Base-by-base conservation (phyloP, 2,329 filamentous ascomycete genomes). In the Nigrograna mackinnonii region DNA sequence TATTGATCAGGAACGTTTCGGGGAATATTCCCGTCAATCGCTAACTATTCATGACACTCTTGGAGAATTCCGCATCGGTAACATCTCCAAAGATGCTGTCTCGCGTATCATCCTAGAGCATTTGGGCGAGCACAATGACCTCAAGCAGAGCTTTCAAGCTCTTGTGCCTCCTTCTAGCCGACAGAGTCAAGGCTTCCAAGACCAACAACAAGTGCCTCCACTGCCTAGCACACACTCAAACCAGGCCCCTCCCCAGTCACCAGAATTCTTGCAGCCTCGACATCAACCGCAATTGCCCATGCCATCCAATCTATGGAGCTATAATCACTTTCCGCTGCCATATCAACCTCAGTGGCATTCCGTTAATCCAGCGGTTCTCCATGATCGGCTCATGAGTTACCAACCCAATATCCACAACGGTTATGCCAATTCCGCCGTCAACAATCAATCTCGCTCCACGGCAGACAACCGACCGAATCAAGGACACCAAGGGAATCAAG, bases 1-100 rank as follows among this genome's bases (percentile, higher is more conserved):
- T n/a, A n/a, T n/a, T n/a, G 7, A 26, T 12, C n/a, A 65, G 58
- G 22, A 34, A 21, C 45, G 48, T 5, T 63, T 65, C n/a, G 60
- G 61, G 13, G 45, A 51, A 14, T 35, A 47, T 1, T 64, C 62
- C 4, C 11, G 24, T 6, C 45, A 63, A 35, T 43, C 52, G 9
- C 37, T 19, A 4, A 40, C 40, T 4, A 55, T 59, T 21, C 43
- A 50, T 19, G 34, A 52, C 12, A 46, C 47, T 6, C 52, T 64
- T 5, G 14, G 36, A 22, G 35, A 42, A 9, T 66, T 65, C 24
- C 40, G 32, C 14, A 28, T 24, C 4, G 45, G 55, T 7, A 37
- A 43, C 18, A 33, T 52, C n/a, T 45, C 54, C 31, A 66, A 66
- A 41, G 46, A 40, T 19, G 44, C 58, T 6, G 50, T 54, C 2